Evolutionary conservation across 192 early-diverging fungal species (phyloP), one percentile per base, ranked within the genome.

Genomic region (Entophlyctis helioformis): DNA sequence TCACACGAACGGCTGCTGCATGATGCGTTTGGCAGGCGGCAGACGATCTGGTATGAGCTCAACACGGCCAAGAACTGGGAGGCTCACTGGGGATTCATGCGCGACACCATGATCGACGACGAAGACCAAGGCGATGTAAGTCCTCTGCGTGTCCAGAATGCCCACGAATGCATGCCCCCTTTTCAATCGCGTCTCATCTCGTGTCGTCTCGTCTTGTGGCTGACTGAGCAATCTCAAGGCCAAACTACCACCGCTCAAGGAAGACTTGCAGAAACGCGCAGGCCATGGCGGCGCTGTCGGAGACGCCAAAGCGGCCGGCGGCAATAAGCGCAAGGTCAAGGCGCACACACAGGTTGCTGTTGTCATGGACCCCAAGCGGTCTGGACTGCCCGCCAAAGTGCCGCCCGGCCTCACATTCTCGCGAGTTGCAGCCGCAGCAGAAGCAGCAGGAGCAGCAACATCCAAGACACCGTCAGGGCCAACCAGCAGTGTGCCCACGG

Each of bases 21-120:
- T n/a, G n/a, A n/a, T n/a, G n/a, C n/a, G n/a, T n/a, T n/a, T n/a
- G n/a, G n/a, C n/a, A 72, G 70, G 70, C 51, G 70, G 27, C 70
- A 74, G 49, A 74, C 66, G 8, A 64, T 70, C 33, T 39, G 53
- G 35, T 64, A 70, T 36, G 71, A 74, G 50, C 47, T 61, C 4
- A 62, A 49, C 19, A 74, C 66, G n/a, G 64, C 67, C 4, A 54
- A 54, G 15, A 63, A 67, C 39, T 74, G 71, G 71, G 60, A 74
- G 38, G 31, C 52, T 2, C 47, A 59, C 39, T 74, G 67, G 67
- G 71, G 71, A 12, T 74, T 74, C 48, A 70, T 74, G 63, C 46
- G 51, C 16, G 63, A 67, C 4, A 54, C 66, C n/a, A n/a, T n/a
- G n/a, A 6, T 59, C 59, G 39, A 24, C n/a, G 10, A 33, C 56